These are phyloP conservation scores for Solanum chiquidenum DNA, from an alignment of 257 asterid genomes.

Conservation along the genomic window DNA sequence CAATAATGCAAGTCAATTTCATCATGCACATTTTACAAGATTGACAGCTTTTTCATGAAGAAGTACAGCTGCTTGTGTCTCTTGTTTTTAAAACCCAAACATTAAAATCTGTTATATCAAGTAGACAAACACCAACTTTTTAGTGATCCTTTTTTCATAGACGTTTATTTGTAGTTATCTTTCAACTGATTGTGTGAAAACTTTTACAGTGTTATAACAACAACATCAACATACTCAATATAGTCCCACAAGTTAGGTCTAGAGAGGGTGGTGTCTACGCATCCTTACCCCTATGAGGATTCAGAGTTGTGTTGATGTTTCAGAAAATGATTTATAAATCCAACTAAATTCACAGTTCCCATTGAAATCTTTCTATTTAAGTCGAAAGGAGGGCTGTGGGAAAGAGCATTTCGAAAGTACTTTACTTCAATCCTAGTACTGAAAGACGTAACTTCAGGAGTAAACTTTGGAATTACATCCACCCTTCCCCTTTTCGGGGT, in stretches of 20 bases:
- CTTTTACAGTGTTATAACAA: neutral
- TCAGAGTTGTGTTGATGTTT: neutral
- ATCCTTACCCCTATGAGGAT: neutral
- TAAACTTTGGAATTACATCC: neutral
- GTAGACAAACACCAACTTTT: neutral
- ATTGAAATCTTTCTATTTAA: neutral
- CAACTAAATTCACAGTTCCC: neutral
- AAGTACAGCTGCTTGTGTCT: constrained; percentile 7
- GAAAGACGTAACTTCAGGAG: neutral
- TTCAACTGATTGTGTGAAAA: neutral
- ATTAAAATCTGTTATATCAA: neutral
- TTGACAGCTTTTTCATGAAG: constrained; percentile 2
- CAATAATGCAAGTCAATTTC: constrained; percentile 5
- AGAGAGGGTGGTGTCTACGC: neutral
- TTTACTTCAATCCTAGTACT: neutral
- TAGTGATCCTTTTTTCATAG: neutral
- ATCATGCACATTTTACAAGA: constrained; percentile 3
- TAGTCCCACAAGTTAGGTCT: neutral
- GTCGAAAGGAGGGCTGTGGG: neutral
- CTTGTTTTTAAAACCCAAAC: neutral
- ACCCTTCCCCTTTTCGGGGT: neutral
- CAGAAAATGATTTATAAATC: neutral
- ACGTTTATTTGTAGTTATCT: neutral
- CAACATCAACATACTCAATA: neutral
- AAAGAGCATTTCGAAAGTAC: neutral